Evolutionary conservation across 106 monocot species (phyloP).

Genomic region (Chionographis japonica): DNA sequence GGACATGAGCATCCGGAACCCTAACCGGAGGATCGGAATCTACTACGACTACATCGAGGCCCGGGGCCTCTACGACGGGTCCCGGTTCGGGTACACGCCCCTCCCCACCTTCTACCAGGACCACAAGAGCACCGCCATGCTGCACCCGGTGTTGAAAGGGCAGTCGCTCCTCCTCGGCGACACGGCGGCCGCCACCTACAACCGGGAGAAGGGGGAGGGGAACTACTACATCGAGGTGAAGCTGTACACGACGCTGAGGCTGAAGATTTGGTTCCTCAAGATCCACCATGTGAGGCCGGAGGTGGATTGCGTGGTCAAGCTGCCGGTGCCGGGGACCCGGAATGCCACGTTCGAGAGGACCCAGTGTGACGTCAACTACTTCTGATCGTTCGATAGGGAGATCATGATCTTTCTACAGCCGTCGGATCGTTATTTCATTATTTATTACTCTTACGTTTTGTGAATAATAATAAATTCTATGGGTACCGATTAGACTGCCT

Average conservation of each 20-base stretch:
- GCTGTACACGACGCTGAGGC: slow-evolving; percentile 9
- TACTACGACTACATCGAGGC: slow-evolving; percentile 50
- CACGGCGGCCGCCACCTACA: background rate
- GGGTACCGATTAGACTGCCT: no score
- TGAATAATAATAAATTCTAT: no score
- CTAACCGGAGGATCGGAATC: slow-evolving; percentile 38
- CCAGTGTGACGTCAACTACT: slow-evolving; percentile 5
- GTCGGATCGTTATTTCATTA: no score
- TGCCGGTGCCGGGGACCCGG: background rate
- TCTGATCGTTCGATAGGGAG: background rate
- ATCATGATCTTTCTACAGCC: no score
- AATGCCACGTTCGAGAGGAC: slow-evolving; percentile 3
- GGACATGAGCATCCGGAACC: slow-evolving; percentile 43
- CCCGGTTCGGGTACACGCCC: slow-evolving; percentile 10
- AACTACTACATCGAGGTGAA: slow-evolving; percentile 5
- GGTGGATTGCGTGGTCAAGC: background rate
- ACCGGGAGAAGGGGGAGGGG: background rate
- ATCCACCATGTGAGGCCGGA: background rate
- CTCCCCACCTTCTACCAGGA: slow-evolving; percentile 49
- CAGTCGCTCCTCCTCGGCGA: background rate
- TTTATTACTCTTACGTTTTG: no score
- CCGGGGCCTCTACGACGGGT: slow-evolving; percentile 20
- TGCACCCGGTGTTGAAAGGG: slow-evolving; percentile 28
- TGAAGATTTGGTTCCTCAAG: slow-evolving; percentile 12
- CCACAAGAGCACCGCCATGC: slow-evolving; percentile 30